Conservation (phyloP, 306 rosid species). For the Cucurbita argyrosperma region DNA sequence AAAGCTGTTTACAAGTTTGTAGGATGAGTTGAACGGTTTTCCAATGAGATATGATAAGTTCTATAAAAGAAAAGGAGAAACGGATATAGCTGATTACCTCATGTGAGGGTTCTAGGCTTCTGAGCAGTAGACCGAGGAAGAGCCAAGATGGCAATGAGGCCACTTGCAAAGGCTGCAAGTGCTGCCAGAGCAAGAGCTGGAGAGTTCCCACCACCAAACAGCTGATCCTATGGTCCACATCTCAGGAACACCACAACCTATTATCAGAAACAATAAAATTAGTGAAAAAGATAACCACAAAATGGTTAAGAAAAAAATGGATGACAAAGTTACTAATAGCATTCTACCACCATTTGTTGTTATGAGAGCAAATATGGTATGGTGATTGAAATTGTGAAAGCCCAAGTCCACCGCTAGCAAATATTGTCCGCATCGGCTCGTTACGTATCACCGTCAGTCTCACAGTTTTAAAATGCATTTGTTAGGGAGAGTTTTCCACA, state of each 20-base stretch:
- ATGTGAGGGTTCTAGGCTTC: constrained; percentile 42
- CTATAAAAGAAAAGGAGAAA: constrained; percentile 14
- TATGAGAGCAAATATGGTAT: not conserved
- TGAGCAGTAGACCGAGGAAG: constrained; percentile 61
- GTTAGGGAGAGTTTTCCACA: no score
- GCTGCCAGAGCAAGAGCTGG: constrained; percentile 90
- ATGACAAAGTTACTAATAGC: not conserved
- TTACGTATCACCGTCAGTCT: no score
- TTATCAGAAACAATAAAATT: constrained; percentile 22
- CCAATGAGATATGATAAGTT: not conserved
- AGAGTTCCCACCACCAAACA: constrained; percentile 94
- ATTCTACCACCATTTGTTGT: not conserved
- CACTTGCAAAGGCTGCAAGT: constrained; percentile 72
- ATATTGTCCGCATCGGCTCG: no score
- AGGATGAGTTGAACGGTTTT: constrained; percentile 2
- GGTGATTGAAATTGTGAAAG: not conserved
- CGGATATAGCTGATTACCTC: constrained; percentile 47
- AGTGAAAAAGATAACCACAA: not conserved
- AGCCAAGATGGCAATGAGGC: constrained; percentile 64
- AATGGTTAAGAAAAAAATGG: constrained; percentile 1
- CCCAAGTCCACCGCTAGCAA: no score
- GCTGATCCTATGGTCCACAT: constrained; percentile 99
- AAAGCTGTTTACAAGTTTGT: constrained; percentile 24
- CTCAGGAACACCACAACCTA: constrained; percentile 85
- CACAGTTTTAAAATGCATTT: no score